Evolutionary conservation across 2,329 filamentous ascomycete species (phyloP), one percentile per base, ranked within the genome.

Genomic region (Aspergillus hortae): DNA sequence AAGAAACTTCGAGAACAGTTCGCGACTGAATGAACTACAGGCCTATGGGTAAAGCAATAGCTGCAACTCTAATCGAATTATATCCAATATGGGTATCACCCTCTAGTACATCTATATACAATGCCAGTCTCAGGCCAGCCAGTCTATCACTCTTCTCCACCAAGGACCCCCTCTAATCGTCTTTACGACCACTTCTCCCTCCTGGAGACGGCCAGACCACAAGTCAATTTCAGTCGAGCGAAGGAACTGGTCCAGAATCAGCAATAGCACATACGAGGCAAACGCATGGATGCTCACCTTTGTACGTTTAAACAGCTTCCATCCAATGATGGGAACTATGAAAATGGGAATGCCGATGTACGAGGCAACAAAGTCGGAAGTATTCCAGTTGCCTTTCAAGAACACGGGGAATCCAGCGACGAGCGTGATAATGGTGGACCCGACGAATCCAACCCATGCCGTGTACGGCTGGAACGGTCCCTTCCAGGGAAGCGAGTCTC

Each of bases 381-480:
- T 58, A 43, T 40, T 58, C 65, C 64, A 67, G 30, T 67, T 64
- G 1, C 66, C 67, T 49, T 69, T 67, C 15, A 69, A 51, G 51
- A 69, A 69, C 2, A 68, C 66, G 4, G 84, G 78, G 69, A 89
- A 90, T 1, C 86, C 87, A 53, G 87, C 87, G 53, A 87, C 83
- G 4, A 90, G 67, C 2, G 80, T 83, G 12, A 90, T 75, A 23
- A 89, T 70, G 3, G 69, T 65, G 38, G 88, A 79, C 27, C 84
- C 65, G 35, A 80, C 64, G 1, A 89, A 80, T 12, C 79, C 76
- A 30, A 79, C 68, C 69, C 79, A 90, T 0, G 85, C 80, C 1
- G 81, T 80, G 65, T 86, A 89, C 1, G 89, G 89, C 72, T 90
- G 88, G 21, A 82, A 75, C 47, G 75, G 77, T 0, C 83, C 82